phyloP scores from a whole-genome alignment of 306 rosid species.

The Geum urbanum region DNA sequence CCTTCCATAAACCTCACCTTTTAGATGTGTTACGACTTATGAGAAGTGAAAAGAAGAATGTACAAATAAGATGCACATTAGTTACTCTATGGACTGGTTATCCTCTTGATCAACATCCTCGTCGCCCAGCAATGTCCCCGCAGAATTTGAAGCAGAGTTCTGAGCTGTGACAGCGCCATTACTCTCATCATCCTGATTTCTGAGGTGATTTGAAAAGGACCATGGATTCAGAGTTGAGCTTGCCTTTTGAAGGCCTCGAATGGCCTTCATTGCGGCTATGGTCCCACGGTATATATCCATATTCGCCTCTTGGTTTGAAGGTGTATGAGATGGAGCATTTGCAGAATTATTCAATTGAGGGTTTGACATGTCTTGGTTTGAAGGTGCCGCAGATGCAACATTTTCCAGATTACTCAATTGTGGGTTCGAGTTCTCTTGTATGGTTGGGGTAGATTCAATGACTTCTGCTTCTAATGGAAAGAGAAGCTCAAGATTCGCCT shows the following conservation, averaged over 20 bases:
- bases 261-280: slow-evolving; percentile 90
- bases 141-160: slow-evolving; percentile 68
- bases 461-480: slow-evolving; percentile 89
- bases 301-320: slow-evolving; percentile 63
- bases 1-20: slow-evolving; percentile 2
- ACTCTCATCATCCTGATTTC: slow-evolving; percentile 62
- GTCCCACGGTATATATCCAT: slow-evolving; percentile 62
- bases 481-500: slow-evolving; percentile 85
- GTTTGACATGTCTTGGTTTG: slow-evolving; percentile 37
- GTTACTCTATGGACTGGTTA: slow-evolving; percentile 24
- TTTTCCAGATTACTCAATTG: slow-evolving; percentile 19
- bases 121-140: slow-evolving; percentile 38
- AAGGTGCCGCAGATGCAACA: slow-evolving; percentile 33
- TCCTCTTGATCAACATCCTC: slow-evolving; percentile 39
- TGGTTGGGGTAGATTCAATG: slow-evolving; percentile 48
- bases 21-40: slow-evolving; percentile 8
- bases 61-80: slow-evolving; percentile 8
- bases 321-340: slow-evolving; percentile 27
- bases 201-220: slow-evolving; percentile 64
- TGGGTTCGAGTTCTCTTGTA: slow-evolving; percentile 29
- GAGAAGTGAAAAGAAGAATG: slow-evolving; percentile 25
- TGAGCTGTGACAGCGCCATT: slow-evolving; percentile 76
- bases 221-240: slow-evolving; percentile 82
- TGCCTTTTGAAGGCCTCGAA: slow-evolving; percentile 68
- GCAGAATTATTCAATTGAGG: slow-evolving; percentile 21